Conservation (phyloP, 345 rosid genomes). For the rapeseed (Brassica napus) region DNA sequence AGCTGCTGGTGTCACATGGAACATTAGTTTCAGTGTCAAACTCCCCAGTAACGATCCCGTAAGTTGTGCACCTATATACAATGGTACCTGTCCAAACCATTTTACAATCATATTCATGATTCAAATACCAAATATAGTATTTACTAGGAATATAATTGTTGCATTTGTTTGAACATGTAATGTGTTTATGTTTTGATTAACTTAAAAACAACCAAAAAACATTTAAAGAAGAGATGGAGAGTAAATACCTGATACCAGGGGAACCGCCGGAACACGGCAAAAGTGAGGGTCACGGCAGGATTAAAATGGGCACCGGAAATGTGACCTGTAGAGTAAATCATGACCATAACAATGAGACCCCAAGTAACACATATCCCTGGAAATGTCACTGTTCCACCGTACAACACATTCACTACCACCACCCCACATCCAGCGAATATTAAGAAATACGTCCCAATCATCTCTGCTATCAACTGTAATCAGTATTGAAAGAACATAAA, state of each 20-base stretch:
- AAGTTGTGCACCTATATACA: slow-evolving; percentile 55
- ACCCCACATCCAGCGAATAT: slow-evolving; percentile 75
- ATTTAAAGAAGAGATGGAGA: neutral
- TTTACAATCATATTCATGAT: neutral
- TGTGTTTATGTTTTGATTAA: neutral
- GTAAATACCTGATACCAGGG: slow-evolving; percentile 49
- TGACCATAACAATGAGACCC: slow-evolving; percentile 76
- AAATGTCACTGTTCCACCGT: slow-evolving; percentile 55
- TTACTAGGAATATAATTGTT: neutral
- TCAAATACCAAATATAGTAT: neutral
- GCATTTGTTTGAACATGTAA: neutral
- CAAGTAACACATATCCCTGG: slow-evolving; percentile 68
- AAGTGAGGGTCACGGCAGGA: slow-evolving; percentile 70
- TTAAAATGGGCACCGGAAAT: slow-evolving; percentile 88
- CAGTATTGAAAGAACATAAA: neutral
- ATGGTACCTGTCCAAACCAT: slow-evolving; percentile 48
- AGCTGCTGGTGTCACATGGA: slow-evolving; percentile 48
- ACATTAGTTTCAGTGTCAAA: slow-evolving; percentile 45
- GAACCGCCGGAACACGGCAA: slow-evolving; percentile 56
- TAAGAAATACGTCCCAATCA: slow-evolving; percentile 70
- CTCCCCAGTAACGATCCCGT: slow-evolving; percentile 61
- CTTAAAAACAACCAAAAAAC: neutral
- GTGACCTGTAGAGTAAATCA: slow-evolving; percentile 71
- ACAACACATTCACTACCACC: slow-evolving; percentile 60
- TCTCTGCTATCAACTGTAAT: slow-evolving; percentile 62